Evolutionary conservation across 1,284 basidiomycete species (phyloP), one percentile per base, ranked within the genome.

Genomic region (Malassezia pachydermatis): DNA sequence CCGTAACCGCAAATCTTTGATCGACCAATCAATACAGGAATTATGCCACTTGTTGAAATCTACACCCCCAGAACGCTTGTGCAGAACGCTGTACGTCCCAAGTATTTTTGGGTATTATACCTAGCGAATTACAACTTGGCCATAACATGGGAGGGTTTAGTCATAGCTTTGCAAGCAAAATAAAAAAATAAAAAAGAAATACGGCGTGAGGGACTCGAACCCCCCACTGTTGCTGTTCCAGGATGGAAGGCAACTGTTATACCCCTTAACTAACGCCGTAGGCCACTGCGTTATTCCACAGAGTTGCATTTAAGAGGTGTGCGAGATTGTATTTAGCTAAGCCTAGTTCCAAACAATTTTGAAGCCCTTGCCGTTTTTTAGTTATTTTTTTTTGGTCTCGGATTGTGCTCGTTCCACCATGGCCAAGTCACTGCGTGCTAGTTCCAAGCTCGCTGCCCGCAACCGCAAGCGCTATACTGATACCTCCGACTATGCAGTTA

Each of bases 401-500:
- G 27, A 40, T 29, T 33, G 13, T 38, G 8, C 23, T 30, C 9
- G 29, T n/a, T 13, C 36, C 29, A 69, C 60, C 34, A 92, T 95
- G 90, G 89, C 86, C 50, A 96, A 95, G 77, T 89, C 87, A 34
- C 80, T 84, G 43, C 80, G 89, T 67, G 86, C 87, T 16, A 92
- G 89, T 76, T 78, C 80, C 55, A 94, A 94, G 75, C 83, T 88
- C 44, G 77, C 81, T 27, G 85, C 82, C 68, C 81, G 90, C 56
- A 78, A 82, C 13, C 83, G 84, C 67, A 95, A 94, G 75, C 83
- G 92, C 54, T 78, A 81, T 67, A 77, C 81, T 45, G 81, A 60
- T 24, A 65, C 64, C 45, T 63, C 84, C 41, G 81, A 86, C 58
- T 95, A 88, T 72, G 85, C 86, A 45, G 86, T 82, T 1, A 78